These are phyloP conservation scores for Beverwykella pulmonaria DNA, from an alignment of 495 filamentous ascomycete genomes.

Conservation along the genomic window DNA sequence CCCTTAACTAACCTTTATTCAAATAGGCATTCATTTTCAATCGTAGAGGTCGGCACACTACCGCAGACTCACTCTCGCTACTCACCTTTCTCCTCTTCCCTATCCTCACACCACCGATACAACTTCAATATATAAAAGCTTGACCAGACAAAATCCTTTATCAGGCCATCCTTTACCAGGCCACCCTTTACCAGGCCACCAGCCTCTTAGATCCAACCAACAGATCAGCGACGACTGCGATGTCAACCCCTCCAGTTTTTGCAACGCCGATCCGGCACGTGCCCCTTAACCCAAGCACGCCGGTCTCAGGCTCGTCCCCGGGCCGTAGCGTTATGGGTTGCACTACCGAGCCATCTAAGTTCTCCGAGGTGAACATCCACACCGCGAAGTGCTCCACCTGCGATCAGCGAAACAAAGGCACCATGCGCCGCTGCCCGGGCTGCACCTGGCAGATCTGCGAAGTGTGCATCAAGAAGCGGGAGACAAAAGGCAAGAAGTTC, in stretches of 20 bases:
- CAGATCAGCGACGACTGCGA: not conserved
- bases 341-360: not conserved
- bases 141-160: not conserved
- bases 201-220: too few relatives aligned
- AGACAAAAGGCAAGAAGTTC: not conserved
- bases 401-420: slow-evolving; percentile 8
- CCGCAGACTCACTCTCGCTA: not conserved
- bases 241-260: not conserved
- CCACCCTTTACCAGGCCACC: too few relatives aligned
- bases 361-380: slow-evolving; percentile 23
- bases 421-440: slow-evolving; percentile 27
- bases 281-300: not conserved
- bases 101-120: too few relatives aligned
- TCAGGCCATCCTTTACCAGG: too few relatives aligned
- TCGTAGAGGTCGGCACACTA: not conserved
- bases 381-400: slow-evolving; percentile 31
- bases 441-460: slow-evolving; percentile 32
- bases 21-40: too few relatives aligned
- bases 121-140: not conserved
- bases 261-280: not conserved
- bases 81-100: too few relatives aligned
- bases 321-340: slow-evolving; percentile 3
- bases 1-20: too few relatives aligned
- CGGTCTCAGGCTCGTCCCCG: not conserved
- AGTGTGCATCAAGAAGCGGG: slow-evolving; percentile 9